Conservation (phyloP, 306 rosid species). For the Begonia masoniana region DNA sequence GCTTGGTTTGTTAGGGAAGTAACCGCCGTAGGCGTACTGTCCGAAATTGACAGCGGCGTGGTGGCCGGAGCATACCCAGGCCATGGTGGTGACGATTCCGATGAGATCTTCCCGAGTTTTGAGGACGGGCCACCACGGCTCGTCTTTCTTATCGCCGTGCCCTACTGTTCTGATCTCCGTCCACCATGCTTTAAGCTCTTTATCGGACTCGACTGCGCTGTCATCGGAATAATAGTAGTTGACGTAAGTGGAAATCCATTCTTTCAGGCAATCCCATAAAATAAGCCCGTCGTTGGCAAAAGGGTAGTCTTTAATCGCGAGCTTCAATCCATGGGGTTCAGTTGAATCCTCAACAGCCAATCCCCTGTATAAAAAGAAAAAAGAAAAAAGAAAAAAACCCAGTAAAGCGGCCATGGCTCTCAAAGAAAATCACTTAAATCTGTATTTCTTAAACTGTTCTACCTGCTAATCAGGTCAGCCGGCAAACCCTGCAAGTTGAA, state of each 20-base stretch:
- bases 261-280: slow-evolving; percentile 22
- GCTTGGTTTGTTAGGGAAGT: slow-evolving; percentile 28
- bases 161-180: slow-evolving; percentile 26
- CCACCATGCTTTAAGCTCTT: slow-evolving; percentile 36
- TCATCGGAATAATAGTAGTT: slow-evolving; percentile 18
- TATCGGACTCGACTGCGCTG: slow-evolving; percentile 7
- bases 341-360: slow-evolving; percentile 29
- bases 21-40: slow-evolving; percentile 24
- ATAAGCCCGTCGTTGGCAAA: slow-evolving; percentile 28
- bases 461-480: slow-evolving; percentile 27
- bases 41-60: slow-evolving; percentile 30
- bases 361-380: too few relatives aligned
- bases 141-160: slow-evolving; percentile 28
- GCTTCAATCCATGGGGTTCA: slow-evolving; percentile 25
- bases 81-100: slow-evolving; percentile 13
- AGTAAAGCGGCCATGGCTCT: not conserved
- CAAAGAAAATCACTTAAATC: too few relatives aligned
- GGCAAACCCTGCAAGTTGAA: slow-evolving; percentile 28
- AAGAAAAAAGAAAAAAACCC: too few relatives aligned
- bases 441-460: not conserved
- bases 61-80: slow-evolving; percentile 30
- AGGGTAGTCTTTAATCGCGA: slow-evolving; percentile 29
- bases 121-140: slow-evolving; percentile 32
- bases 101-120: slow-evolving; percentile 12
- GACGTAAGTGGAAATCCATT: slow-evolving; percentile 23